Evolutionary conservation across 2,329 filamentous ascomycete species (phyloP).

Genomic region (Metarhizium rileyi): DNA sequence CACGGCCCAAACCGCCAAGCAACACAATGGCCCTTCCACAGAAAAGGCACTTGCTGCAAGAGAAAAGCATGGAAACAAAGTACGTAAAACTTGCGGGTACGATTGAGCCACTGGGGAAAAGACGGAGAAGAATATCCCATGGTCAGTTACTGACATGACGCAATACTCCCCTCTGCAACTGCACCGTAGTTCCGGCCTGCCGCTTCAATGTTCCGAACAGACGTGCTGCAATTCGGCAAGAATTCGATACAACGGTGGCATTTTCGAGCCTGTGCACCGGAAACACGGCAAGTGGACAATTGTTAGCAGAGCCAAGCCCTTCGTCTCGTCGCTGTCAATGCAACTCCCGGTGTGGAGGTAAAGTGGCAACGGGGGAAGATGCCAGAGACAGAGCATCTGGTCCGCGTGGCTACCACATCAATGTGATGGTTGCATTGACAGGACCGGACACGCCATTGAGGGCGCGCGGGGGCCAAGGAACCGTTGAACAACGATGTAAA

Average conservation of each 20-base stretch:
- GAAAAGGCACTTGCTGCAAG: neutral
- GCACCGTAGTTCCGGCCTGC: constrained; percentile 4
- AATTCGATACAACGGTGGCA: neutral
- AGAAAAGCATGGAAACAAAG: neutral
- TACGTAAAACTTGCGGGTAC: no score
- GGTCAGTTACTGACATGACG: neutral
- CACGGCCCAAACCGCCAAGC: no score
- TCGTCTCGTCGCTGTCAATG: neutral
- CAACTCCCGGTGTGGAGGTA: no score
- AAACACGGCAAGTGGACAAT: neutral
- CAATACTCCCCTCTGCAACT: neutral
- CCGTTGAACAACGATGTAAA: no score
- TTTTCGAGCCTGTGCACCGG: neutral
- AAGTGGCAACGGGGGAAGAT: no score
- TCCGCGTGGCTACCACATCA: neutral
- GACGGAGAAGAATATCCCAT: no score
- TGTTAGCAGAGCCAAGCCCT: neutral
- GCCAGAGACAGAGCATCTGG: no score
- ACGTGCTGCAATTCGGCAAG: neutral
- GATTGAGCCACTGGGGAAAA: neutral
- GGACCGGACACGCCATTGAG: neutral
- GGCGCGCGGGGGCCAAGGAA: neutral
- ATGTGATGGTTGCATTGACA: neutral
- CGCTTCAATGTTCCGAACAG: no score
- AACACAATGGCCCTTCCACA: neutral